Conservation (phyloP, 306 rosid genomes). For the Albizia julibrissin region DNA sequence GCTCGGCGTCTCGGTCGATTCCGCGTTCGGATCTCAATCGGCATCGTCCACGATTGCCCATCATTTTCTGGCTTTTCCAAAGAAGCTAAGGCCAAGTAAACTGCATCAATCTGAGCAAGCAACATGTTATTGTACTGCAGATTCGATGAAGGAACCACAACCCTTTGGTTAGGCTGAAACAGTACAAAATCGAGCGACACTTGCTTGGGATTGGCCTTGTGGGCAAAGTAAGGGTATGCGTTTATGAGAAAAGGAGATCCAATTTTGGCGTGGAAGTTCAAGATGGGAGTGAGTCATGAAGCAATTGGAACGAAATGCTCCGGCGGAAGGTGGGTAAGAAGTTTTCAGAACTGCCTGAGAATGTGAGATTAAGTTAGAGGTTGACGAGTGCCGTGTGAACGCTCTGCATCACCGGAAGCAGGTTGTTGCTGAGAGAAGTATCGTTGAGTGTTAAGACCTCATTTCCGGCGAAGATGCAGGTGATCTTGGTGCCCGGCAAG, state of each 20-base stretch:
- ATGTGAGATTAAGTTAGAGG: too few relatives aligned
- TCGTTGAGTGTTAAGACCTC: slow-evolving; percentile 91
- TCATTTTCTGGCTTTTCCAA: slow-evolving; percentile 54
- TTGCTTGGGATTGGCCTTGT: slow-evolving; percentile 75
- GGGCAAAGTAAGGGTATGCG: slow-evolving; percentile 93
- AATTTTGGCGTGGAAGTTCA: slow-evolving; percentile 71
- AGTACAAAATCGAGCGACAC: slow-evolving; percentile 72
- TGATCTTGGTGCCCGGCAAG: slow-evolving; percentile 77
- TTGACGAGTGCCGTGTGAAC: slow-evolving; percentile 69
- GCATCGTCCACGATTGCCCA: slow-evolving; percentile 3
- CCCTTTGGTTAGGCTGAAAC: slow-evolving; percentile 77
- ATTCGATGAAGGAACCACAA: slow-evolving; percentile 60
- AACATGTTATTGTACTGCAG: slow-evolving; percentile 92
- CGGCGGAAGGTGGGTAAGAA: slow-evolving; percentile 38
- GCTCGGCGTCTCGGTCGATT: slow-evolving; percentile 38
- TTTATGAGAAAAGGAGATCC: slow-evolving; percentile 91
- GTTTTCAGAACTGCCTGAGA: slow-evolving; percentile 65
- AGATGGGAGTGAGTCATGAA: slow-evolving; percentile 56
- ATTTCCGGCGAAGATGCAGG: slow-evolving; percentile 85
- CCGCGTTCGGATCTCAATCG: slow-evolving; percentile 47
- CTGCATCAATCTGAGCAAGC: slow-evolving; percentile 93
- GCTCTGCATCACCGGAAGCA: slow-evolving; percentile 87
- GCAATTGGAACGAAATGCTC: slow-evolving; percentile 71
- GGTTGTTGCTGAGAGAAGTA: slow-evolving; percentile 49
- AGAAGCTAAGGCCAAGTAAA: slow-evolving; percentile 57